Percentiles rank a stretch among this genome's conserved stretches.
Conservation (phyloP, 1,284 basidiomycete species). For the Naganishia cerealis region DNA sequence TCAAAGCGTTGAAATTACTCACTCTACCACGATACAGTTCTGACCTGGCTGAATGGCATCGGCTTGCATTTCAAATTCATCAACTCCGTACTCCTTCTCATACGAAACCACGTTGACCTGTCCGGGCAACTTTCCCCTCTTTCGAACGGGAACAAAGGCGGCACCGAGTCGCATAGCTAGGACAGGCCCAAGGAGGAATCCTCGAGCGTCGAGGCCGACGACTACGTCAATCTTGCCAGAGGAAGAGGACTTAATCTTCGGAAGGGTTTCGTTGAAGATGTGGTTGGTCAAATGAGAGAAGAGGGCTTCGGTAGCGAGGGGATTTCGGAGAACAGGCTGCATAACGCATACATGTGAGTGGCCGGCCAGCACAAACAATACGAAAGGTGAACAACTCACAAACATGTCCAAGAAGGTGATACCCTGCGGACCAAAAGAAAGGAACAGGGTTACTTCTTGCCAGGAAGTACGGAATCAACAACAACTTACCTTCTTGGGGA, state of each 20-base stretch:
- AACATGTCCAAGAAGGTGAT: slow-evolving; percentile 74
- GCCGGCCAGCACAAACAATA: neutral
- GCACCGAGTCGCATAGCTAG: slow-evolving; percentile 88
- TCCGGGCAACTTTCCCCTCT: slow-evolving; percentile 91
- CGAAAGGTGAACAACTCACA: slow-evolving; percentile 31
- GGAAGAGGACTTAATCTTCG: slow-evolving; percentile 52
- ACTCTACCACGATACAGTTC: slow-evolving; percentile 82
- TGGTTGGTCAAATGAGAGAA: slow-evolving; percentile 88
- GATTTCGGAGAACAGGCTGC: slow-evolving; percentile 74
- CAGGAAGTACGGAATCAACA: slow-evolving; percentile 1
- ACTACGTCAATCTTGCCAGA: slow-evolving; percentile 83
- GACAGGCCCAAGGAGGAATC: slow-evolving; percentile 91
- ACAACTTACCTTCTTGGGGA: slow-evolving; percentile 75
- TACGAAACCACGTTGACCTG: slow-evolving; percentile 74
- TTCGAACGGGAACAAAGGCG: slow-evolving; percentile 94
- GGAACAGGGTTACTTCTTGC: neutral
- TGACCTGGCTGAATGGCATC: slow-evolving; percentile 80
- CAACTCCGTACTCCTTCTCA: slow-evolving; percentile 90
- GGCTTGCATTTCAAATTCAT: slow-evolving; percentile 91
- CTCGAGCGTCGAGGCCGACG: slow-evolving; percentile 92
- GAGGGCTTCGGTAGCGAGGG: slow-evolving; percentile 80
- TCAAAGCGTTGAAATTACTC: slow-evolving; percentile 35
- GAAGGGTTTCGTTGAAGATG: slow-evolving; percentile 72
- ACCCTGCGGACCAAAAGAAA: slow-evolving; percentile 39
- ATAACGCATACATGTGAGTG: slow-evolving; percentile 16